Conservation (phyloP, 2,329 filamentous ascomycete species). For the Dactylellina leptospora region DNA sequence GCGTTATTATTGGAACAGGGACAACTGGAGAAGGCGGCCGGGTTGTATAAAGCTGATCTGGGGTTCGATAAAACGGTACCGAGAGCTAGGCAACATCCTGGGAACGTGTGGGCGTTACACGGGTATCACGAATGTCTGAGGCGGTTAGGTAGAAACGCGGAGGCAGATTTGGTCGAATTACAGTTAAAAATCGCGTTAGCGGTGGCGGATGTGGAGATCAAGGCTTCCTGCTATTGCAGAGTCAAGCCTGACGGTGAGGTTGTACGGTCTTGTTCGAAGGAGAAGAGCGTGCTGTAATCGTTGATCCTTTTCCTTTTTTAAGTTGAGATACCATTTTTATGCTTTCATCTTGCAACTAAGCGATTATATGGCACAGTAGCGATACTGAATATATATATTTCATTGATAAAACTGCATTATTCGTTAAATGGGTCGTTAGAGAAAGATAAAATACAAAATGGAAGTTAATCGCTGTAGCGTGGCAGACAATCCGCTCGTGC, state of each 20-base stretch:
- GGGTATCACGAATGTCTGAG: conserved; percentile 76
- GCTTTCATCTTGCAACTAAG: not conserved
- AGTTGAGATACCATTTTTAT: not conserved
- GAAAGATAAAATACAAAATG: not conserved
- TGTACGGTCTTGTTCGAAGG: not conserved
- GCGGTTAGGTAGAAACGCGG: conserved; percentile 64
- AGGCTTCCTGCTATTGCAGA: conserved; percentile 69
- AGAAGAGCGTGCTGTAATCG: conserved; percentile 15
- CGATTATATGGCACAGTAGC: not conserved
- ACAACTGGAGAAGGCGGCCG: conserved; percentile 66
- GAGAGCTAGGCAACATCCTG: conserved; percentile 72
- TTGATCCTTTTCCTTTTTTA: not conserved
- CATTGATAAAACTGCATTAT: not conserved
- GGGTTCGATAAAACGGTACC: conserved; percentile 70
- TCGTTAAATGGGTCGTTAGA: not conserved
- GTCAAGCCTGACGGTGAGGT: conserved; percentile 38
- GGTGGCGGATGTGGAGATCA: conserved; percentile 69
- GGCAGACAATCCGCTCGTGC: not conserved
- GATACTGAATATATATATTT: not conserved
- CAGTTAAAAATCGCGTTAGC: conserved; percentile 66
- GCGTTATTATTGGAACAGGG: conserved; percentile 75
- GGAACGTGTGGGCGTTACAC: conserved; percentile 79
- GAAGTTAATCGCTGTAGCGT: not conserved
- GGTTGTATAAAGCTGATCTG: conserved; percentile 70
- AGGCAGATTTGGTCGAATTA: conserved; percentile 64